These are phyloP conservation scores for Yamagishiella unicocca DNA, from an alignment of 139 green algal genomes.

Conservation along the genomic window DNA sequence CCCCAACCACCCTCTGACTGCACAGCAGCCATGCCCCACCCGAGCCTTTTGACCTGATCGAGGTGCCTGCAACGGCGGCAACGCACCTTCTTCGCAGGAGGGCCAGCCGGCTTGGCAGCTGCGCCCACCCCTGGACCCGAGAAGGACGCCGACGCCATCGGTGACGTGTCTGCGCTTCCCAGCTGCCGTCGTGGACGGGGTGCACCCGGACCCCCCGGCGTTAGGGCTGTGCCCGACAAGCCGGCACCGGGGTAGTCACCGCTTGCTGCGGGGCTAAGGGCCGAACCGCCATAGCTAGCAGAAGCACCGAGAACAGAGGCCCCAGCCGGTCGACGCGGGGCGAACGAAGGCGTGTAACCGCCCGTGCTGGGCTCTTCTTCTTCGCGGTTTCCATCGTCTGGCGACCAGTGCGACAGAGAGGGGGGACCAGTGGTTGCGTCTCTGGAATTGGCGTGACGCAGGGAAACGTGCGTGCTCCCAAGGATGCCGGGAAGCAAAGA, in stretches of 20 bases:
- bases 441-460: too few relatives aligned
- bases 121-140: not conserved
- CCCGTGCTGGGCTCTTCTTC: constrained; percentile 28
- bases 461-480: too few relatives aligned
- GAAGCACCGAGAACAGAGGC: too few relatives aligned
- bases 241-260: not conserved
- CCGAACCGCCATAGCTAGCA: not conserved
- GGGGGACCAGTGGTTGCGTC: too few relatives aligned
- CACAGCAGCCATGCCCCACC: too few relatives aligned
- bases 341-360: constrained; percentile 56
- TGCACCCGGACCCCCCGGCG: constrained; percentile 10
- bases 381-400: not conserved
- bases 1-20: too few relatives aligned
- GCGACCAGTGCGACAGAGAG: not conserved
- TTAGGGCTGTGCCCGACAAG: not conserved
- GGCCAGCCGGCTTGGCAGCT: not conserved
- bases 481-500: too few relatives aligned
- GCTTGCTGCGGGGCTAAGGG: not conserved
- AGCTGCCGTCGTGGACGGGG: constrained; percentile 34
- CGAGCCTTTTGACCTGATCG: too few relatives aligned
- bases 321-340: not conserved
- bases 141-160: not conserved
- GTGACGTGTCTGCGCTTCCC: constrained; percentile 6
- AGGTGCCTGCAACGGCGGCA: too few relatives aligned
- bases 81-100: not conserved